These are phyloP conservation scores for Rhizopus stolonifer DNA, from an alignment of 371 early-diverging fungal genomes.

Conservation along the genomic window DNA sequence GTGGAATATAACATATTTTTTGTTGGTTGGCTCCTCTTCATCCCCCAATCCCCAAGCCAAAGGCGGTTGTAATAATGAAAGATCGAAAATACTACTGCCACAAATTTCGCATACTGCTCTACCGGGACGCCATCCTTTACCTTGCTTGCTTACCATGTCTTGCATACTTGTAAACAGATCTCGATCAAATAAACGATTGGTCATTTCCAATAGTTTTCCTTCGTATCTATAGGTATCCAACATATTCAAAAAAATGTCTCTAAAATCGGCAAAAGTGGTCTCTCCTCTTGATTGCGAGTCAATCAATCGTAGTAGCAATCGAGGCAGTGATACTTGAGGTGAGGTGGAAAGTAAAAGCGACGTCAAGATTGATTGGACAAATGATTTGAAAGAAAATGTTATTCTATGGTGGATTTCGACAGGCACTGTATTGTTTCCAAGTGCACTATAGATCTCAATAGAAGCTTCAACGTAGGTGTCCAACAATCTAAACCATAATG, in stretches of 20 bases:
- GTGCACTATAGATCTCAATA: conserved; percentile 35
- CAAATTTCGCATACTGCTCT: conserved; percentile 62
- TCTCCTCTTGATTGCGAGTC: conserved; percentile 56
- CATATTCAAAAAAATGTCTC: conserved; percentile 74
- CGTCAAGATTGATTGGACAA: conserved; percentile 64
- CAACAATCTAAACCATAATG: conserved; percentile 68
- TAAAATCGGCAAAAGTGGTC: conserved; percentile 72
- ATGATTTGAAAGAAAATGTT: conserved; percentile 57
- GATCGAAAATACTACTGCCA: conserved; percentile 51
- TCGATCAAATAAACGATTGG: conserved; percentile 69
- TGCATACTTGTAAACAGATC: conserved; percentile 62
- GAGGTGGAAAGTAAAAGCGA: conserved; percentile 64
- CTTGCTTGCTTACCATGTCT: conserved; percentile 54
- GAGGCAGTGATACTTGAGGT: conserved; percentile 67
- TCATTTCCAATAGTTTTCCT: conserved; percentile 69
- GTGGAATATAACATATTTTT: conserved; percentile 51
- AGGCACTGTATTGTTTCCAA: conserved; percentile 17
- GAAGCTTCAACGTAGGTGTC: conserved; percentile 61
- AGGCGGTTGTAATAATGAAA: conserved; percentile 34
- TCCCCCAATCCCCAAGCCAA: conserved; percentile 35
- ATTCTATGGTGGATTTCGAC: conserved; percentile 42
- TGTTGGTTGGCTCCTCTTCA: conserved; percentile 3
- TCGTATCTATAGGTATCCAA: conserved; percentile 77
- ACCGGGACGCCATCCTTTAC: conserved; percentile 65
- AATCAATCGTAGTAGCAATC: conserved; percentile 63